Conservation (phyloP, 2,329 filamentous ascomycete species). For the Graphilbum fragrans region DNA sequence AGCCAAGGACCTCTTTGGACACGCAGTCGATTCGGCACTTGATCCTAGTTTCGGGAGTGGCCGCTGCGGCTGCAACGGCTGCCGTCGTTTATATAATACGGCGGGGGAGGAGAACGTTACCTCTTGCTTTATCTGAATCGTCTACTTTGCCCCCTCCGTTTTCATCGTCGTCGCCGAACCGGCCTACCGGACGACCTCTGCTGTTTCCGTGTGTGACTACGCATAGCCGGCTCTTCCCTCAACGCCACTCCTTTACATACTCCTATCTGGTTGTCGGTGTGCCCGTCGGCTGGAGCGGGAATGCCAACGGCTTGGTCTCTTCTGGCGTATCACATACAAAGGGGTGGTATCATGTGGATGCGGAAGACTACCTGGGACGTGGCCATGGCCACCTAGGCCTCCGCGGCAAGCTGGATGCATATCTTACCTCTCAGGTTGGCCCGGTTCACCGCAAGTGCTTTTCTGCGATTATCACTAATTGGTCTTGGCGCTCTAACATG, state of each 20-base stretch:
- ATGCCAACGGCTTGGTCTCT: conserved; percentile 43
- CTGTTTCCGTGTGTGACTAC: conserved; percentile 55
- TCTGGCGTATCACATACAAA: conserved; percentile 18
- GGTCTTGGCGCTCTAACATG: no score
- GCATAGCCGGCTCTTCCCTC: conserved; percentile 55
- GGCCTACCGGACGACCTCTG: conserved; percentile 32
- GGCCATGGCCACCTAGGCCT: conserved; percentile 39
- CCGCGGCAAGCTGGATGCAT: conserved; percentile 48
- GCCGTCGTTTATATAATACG: no score
- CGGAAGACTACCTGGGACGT: conserved; percentile 48
- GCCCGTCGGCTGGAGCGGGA: conserved; percentile 50
- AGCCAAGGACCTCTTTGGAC: no score
- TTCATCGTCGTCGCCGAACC: no score
- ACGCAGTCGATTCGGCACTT: no score
- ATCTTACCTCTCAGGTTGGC: conserved; percentile 42
- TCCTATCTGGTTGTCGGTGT: conserved; percentile 59
- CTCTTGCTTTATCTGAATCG: no score
- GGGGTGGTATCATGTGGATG: conserved; percentile 47
- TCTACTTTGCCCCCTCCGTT: no score
- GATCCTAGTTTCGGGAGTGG: no score
- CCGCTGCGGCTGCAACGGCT: no score
- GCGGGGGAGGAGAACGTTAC: no score
- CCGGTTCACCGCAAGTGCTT: not conserved
- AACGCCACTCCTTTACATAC: conserved; percentile 56
- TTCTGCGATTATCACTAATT: not conserved